Evolutionary conservation across 345 rosid genomes (phyloP), one percentile per base, ranked within the genome.

Genomic region (thale cress (Arabidopsis thaliana)): DNA sequence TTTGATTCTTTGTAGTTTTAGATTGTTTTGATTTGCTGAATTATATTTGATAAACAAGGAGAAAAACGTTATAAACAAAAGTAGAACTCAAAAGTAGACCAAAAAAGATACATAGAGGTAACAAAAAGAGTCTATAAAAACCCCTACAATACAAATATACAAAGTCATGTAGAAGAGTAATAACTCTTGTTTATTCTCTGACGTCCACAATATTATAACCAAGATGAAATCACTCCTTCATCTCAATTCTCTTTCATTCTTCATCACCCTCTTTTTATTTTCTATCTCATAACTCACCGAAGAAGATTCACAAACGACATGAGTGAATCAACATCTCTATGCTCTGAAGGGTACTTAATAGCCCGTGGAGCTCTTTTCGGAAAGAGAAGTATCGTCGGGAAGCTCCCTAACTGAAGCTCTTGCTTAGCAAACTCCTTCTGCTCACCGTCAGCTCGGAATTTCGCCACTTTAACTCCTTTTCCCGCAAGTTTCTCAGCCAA

Each of bases 281-380:
- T 4, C 25, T 0, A 37, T 13, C 70, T 52, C 81, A 91, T 71
- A 7, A 20, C 53, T 49, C 53, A 49, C 4, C 96, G 78, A 8
- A 95, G 85, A 67, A 93, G 93, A 68, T 87, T 90, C 74, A 90
- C 88, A 37, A 92, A 95, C 30, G 96, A 81, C 88, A 75, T 83
- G 84, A 92, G 81, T 24, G 97, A 92, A 77, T 92, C 99, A 0
- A 86, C 94, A 50, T 95, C 98, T 81, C 99, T 89, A 77, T 89
- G 88, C 86, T 95, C 96, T 0, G 97, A 85, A 0, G 97, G 87
- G 80, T 95, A 95, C 84, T 94, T 92, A 24, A 94, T 85, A 0
- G 91, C 93, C 41, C 76, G 72, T 6, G 93, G 69, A 13, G 97
- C 86, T 57, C 89, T 88, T 52, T 81, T 86, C 2, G 97, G 97